Base-by-base conservation (phyloP, 805 yeast genomes). In the Vanderwaltozyma verrucispora region DNA sequence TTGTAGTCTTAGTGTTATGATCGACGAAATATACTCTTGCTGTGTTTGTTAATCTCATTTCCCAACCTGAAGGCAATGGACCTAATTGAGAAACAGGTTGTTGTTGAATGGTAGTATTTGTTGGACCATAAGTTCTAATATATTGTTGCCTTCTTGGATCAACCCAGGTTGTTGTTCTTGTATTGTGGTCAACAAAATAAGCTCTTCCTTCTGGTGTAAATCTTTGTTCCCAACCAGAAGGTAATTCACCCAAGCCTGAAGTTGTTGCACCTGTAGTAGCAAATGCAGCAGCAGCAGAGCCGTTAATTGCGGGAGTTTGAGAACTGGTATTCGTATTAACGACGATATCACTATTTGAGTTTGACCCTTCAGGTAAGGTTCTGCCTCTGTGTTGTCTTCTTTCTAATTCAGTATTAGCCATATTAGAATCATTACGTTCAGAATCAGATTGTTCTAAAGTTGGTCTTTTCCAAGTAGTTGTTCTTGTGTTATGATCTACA, bases 131-230 rank as follows among this genome's bases (percentile, higher is more conserved):
- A 44, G 94, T 86, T 60, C 96, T 81, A 51, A 92, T 92, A 62
- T 86, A 92, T 67, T 92, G 99, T 65, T 92, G 98, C 63, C 98
- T 78, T 64, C 99, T 77, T 47, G 99, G 99, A 62, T 92, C 99
- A 33, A 92, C 99, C 99, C 99, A 92, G 11, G 99, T 92, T 3
- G 99, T 92, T 1, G 99, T 92, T 62, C 99, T 75, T n/a, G 98
- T 92, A 62, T 92, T 92, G 66, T 92, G 99, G 62, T 92, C 99
- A 34, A 92, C 98, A 60, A 88, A 92, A 64, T 92, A 92, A 7
- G 97, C 94, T 59, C 98, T 77, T 28, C 98, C 99, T 64, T 92
- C 98, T 20, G 95, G 95, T 6, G 99, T 92, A 53, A 83, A 82
- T 47, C 99, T 72, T 66, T 89, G 97, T 64, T 92, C 99, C 99